Percentiles rank a stretch among this genome's conserved stretches.
Evolutionary conservation across 2,329 filamentous ascomycete species (phyloP).

Genomic region (Thelonectria olida): DNA sequence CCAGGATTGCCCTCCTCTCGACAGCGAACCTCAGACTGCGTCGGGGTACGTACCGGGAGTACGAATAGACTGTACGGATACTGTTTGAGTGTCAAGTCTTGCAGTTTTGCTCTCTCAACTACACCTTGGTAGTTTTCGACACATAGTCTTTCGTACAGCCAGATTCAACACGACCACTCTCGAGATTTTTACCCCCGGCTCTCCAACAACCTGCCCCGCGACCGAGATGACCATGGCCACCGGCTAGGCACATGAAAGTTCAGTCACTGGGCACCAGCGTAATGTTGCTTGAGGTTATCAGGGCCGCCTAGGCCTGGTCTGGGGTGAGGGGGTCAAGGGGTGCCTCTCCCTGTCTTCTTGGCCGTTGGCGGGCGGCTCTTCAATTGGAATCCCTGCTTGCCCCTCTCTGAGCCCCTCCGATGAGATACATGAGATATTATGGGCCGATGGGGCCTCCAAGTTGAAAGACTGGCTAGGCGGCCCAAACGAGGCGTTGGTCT

Average conservation of each 20-base stretch:
- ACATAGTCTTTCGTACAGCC: no score
- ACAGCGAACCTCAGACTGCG: background rate
- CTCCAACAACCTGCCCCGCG: constrained; percentile 3
- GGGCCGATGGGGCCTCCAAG: background rate
- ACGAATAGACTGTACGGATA: no score
- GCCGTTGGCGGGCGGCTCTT: constrained; percentile 15
- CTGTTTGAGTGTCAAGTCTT: no score
- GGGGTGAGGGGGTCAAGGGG: background rate
- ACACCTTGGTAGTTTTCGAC: no score
- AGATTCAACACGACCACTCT: background rate
- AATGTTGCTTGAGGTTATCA: constrained; percentile 13
- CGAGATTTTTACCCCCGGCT: background rate
- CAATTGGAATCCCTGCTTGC: constrained; percentile 10
- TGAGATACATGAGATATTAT: constrained; percentile 9
- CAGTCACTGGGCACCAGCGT: constrained; percentile 36
- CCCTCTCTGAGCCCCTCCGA: background rate
- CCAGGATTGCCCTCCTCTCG: background rate
- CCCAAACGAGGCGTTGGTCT: background rate
- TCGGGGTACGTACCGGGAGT: background rate
- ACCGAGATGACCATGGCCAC: background rate
- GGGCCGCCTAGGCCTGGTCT: background rate
- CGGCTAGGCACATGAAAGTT: constrained; percentile 36
- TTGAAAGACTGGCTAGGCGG: background rate
- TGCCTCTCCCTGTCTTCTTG: background rate
- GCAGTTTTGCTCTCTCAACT: no score